Base-by-base conservation (phyloP, 768 basidiomycete genomes). In the Rhodotorula graminis region DNA sequence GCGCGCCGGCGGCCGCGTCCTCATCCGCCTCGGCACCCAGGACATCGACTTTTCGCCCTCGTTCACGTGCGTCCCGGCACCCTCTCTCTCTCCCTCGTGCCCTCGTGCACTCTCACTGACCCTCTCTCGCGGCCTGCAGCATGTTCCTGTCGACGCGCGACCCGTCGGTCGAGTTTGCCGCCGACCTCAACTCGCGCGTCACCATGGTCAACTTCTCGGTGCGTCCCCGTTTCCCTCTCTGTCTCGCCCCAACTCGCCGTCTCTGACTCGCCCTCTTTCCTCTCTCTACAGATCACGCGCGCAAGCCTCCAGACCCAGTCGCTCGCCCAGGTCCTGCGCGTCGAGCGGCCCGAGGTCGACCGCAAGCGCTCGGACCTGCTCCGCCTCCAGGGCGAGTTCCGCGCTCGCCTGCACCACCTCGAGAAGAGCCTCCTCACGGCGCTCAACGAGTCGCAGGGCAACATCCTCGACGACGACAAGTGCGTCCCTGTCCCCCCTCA, bases 1-100 rank as follows among this genome's bases (percentile, higher is more conserved):
- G 50, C 87, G 94, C 40, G 96, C 96, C 4, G 96, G 96, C 56
- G 96, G 96, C 56, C 92, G 96, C 81, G 93, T 98, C 23, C 87
- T 98, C 53, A 96, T 99, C 73, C 91, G 96, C 50, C 84, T 98
- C 31, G 95, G 96, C 9, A 97, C 86, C 79, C 96, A 99, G 83
- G 96, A 99, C 77, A 97, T 99, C 81, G 96, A 99, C 80, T 97
- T 98, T 81, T 99, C 96, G 0, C 96, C 96, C 12, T 89, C 96
- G n/a, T 99, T 99, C 85, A 96, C 92, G 75, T 72, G 9, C 37
- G 69, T 58, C 31, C 3, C 2, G 44, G 18, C 44, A 46, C 3
- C 31, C 16, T 25, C 40, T 37, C 10, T n/a, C 25, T 2, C 6
- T 23, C 25, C 18, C 3, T 1, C 27, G 25, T 33, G 23, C 11